A percentile compares a stretch with the other conserved stretches of the same genome.
These are phyloP conservation scores for Quercus agrifolia DNA, from an alignment of 306 rosid genomes.

Conservation along the genomic window DNA sequence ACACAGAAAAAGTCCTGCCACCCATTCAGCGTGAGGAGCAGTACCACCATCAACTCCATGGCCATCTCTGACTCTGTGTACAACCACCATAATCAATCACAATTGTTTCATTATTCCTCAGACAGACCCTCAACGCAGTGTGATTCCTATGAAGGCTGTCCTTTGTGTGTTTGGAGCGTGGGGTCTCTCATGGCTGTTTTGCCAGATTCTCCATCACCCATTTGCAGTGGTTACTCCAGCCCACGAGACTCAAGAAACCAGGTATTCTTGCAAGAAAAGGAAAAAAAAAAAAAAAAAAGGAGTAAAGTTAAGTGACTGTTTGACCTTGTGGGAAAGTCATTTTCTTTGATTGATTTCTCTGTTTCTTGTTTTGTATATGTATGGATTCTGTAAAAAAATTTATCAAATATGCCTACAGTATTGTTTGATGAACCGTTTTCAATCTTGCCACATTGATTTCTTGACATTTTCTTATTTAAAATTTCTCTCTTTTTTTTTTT, in stretches of 20 bases:
- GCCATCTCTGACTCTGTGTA: background rate
- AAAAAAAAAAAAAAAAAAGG: no score
- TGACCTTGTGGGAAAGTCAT: background rate
- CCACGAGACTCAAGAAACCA: slow-evolving; percentile 33
- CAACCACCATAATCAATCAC: background rate
- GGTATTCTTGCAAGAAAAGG: slow-evolving; percentile 28
- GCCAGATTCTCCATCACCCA: slow-evolving; percentile 42
- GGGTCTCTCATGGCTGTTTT: slow-evolving; percentile 33
- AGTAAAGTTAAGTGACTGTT: no score
- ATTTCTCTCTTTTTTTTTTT: background rate
- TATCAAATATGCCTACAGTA: background rate
- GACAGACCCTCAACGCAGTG: slow-evolving; percentile 17
- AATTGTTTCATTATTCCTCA: slow-evolving; percentile 8
- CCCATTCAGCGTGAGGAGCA: background rate
- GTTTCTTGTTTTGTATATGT: background rate
- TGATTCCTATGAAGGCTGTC: background rate
- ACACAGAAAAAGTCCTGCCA: background rate
- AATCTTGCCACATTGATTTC: background rate
- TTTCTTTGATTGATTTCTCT: background rate
- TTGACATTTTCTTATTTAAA: background rate
- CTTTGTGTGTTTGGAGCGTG: slow-evolving; percentile 33
- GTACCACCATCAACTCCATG: background rate
- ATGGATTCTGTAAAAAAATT: background rate
- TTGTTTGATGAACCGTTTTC: background rate
- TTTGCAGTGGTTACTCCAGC: slow-evolving; percentile 26